Conservation (phyloP, 805 yeast species). For the Metschnikowia baotianmanensis region DNA sequence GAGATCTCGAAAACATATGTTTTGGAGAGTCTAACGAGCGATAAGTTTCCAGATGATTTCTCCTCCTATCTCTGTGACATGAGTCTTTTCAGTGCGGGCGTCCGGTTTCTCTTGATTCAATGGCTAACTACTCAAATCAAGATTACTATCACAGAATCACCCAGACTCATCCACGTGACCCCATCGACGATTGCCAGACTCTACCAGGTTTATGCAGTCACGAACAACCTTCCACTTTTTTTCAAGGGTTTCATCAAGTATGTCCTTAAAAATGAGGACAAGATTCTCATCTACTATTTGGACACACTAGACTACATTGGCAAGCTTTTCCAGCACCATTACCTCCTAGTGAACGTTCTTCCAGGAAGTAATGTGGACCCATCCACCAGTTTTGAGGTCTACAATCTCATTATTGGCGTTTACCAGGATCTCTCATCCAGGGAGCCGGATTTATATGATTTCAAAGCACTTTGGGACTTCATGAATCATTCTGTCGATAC, state of each 20-base stretch:
- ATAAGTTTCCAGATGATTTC: slow-evolving; percentile 18
- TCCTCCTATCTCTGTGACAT: slow-evolving; percentile 14
- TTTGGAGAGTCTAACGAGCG: slow-evolving; percentile 29
- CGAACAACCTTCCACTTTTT: slow-evolving; percentile 42
- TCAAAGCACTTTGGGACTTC: slow-evolving; percentile 35
- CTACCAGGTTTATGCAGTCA: slow-evolving; percentile 33
- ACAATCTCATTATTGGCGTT: slow-evolving; percentile 30
- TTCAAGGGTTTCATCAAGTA: slow-evolving; percentile 35
- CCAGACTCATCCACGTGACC: slow-evolving; percentile 35
- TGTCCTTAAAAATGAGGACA: slow-evolving; percentile 39
- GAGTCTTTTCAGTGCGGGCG: slow-evolving; percentile 36
- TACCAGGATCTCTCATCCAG: slow-evolving; percentile 35
- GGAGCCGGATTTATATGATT: slow-evolving; percentile 34
- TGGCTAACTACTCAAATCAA: slow-evolving; percentile 48
- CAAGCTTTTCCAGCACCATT: slow-evolving; percentile 23
- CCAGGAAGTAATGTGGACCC: slow-evolving; percentile 28
- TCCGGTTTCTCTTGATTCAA: slow-evolving; percentile 44
- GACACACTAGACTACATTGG: slow-evolving; percentile 40
- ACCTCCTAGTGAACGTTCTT: slow-evolving; percentile 29
- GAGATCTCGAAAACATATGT: slow-evolving; percentile 30
- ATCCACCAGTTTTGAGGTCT: slow-evolving; percentile 34
- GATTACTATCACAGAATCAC: slow-evolving; percentile 30
- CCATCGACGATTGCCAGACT: slow-evolving; percentile 30
- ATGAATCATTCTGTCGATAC: slow-evolving; percentile 29
- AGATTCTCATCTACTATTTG: slow-evolving; percentile 39